These are phyloP conservation scores for Elsinoe batatas DNA, from an alignment of 2,329 filamentous ascomycete genomes.

Conservation along the genomic window DNA sequence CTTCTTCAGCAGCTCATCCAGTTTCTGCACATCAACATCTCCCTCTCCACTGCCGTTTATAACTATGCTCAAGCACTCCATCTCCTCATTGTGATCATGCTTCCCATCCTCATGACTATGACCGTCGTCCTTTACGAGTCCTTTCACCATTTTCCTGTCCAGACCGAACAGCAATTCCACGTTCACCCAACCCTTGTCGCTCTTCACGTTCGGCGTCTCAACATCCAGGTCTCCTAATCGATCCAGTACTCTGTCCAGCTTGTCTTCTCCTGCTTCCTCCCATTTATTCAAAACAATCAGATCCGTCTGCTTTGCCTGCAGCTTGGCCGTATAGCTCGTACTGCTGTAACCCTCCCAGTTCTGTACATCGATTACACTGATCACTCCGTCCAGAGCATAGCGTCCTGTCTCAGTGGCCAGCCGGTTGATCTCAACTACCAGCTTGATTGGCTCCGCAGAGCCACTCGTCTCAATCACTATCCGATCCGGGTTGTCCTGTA, in stretches of 20 bases:
- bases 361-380: constrained; percentile 86
- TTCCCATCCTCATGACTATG: constrained; percentile 20
- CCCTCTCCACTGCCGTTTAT: constrained; percentile 35
- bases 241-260: constrained; percentile 69
- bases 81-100: constrained; percentile 65
- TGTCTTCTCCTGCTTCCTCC: constrained; percentile 63
- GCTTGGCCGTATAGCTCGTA: constrained; percentile 75
- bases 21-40: constrained; percentile 47
- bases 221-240: constrained; percentile 71
- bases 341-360: constrained; percentile 93
- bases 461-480: constrained; percentile 93
- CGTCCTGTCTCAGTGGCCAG: constrained; percentile 57
- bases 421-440: constrained; percentile 83
- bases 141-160: constrained; percentile 65
- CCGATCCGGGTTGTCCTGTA: constrained; percentile 57
- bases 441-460: constrained; percentile 69
- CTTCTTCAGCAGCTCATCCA: constrained; percentile 56
- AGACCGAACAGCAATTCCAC: constrained; percentile 77
- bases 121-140: constrained; percentile 30
- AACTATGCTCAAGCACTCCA: constrained; percentile 81
- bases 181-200: constrained; percentile 66
- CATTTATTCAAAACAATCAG: constrained; percentile 90
- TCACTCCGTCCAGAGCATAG: constrained; percentile 76
- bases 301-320: constrained; percentile 86
- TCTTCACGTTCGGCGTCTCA: constrained; percentile 70